Percentiles rank a stretch among this genome's conserved stretches.
These are phyloP conservation scores for Cudoniella acicularis DNA, from an alignment of 495 filamentous ascomycete genomes.

Conservation along the genomic window DNA sequence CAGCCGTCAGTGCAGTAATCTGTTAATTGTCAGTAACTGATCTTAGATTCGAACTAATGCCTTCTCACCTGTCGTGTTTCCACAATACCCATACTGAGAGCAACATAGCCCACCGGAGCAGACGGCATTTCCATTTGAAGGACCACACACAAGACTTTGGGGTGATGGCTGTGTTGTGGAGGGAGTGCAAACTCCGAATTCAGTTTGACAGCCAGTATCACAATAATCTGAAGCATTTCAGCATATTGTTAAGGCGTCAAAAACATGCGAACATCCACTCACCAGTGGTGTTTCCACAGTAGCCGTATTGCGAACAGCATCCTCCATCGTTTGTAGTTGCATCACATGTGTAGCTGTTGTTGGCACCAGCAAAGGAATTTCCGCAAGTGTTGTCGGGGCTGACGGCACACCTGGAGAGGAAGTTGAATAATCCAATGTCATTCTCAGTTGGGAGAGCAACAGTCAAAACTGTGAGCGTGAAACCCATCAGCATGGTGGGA, in stretches of 20 bases:
- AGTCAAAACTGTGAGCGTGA: conserved; percentile 7
- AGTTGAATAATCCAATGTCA: conserved; percentile 6
- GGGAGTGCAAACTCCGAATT: conserved; percentile 4
- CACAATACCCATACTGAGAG: conserved; percentile 47
- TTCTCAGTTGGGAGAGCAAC: conserved; percentile 5
- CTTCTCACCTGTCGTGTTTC: conserved; percentile 37
- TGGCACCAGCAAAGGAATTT: not conserved
- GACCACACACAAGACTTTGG: conserved; percentile 1
- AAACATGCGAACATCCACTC: too few species aligned
- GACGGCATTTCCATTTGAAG: not conserved
- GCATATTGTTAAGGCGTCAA: too few species aligned
- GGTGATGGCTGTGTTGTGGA: not conserved
- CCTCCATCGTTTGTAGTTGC: conserved; percentile 12
- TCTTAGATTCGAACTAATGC: too few species aligned
- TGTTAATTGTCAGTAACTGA: too few species aligned
- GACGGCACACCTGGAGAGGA: conserved; percentile 7
- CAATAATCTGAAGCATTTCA: conserved; percentile 16
- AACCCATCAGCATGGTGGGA: not conserved
- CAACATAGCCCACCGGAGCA: conserved; percentile 30
- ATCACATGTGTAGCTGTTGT: conserved; percentile 16
- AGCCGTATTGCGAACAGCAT: conserved; percentile 21
- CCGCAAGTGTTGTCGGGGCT: conserved; percentile 21
- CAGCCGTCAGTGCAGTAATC: conserved; percentile 52
- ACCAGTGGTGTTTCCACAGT: conserved; percentile 18
- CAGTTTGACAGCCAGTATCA: conserved; percentile 13